Base-by-base conservation (phyloP, 2,329 filamentous ascomycete species). In the Pseudovirgaria hyperparasitica region DNA sequence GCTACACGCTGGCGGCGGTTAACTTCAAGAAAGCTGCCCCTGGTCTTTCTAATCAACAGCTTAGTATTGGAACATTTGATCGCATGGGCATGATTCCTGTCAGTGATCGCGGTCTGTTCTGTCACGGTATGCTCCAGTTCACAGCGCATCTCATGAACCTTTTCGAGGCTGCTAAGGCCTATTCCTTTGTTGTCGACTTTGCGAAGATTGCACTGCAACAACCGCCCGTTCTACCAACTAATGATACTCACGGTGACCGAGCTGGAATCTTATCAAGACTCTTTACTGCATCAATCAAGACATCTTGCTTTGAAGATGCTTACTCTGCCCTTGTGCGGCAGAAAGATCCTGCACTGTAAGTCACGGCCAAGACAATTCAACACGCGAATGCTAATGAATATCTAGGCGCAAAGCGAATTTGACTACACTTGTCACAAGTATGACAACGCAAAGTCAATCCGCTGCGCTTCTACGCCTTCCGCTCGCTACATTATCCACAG, bases 131-230 rank as follows among this genome's bases (percentile, higher is more conserved):
- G 21, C 70, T 82, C 5, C 75, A 71, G 36, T 98, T 94, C 56
- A 92, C 92, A 52, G 73, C 77, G 22, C 90, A 98, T 50, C 70
- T 96, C 26, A 70, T 86, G 9, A 67, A 72, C 12, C 65, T 98
- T 2, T 96, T 81, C 45, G 86, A 94, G 48, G 71, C 70, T 40
- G 69, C 72, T 22, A 79, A 76, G 39, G 74, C 77, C 1, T 82
- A 81, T 50, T 79, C 81, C 2, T 81, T 79, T 43, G 82, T 92
- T 21, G 70, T 84, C 5, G 82, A 92, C 38, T 94, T 93, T 59
- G 76, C 82, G 20, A 70, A 73, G 20, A 60, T 86, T 14, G 76
- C 81, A 5, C 60, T 92, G 22, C 38, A 40, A 19, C 38, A 50
- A 23, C 42, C 48, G 3, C 34, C 43, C 12, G 42, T 46, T 39